These are phyloP conservation scores for Pistacia vera DNA, from an alignment of 345 rosid genomes.

Conservation along the genomic window DNA sequence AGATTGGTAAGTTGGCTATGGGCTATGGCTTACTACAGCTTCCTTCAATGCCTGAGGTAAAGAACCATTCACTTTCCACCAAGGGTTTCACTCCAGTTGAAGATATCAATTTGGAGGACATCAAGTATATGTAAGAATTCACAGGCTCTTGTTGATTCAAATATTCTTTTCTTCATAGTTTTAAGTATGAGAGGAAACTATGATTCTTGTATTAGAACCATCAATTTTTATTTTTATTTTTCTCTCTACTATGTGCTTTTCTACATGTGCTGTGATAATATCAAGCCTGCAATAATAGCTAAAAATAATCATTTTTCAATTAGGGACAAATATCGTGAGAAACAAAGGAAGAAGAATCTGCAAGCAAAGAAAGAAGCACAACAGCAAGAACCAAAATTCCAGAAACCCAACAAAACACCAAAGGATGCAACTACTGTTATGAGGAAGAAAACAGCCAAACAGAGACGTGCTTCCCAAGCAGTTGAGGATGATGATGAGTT, in stretches of 20 bases:
- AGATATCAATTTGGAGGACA: conserved; percentile 63
- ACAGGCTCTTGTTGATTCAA: background rate
- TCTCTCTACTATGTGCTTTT: background rate
- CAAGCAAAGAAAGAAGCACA: conserved; percentile 57
- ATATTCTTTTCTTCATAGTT: background rate
- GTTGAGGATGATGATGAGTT: conserved; percentile 78
- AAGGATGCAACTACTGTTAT: conserved; percentile 25
- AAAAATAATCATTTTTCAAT: conserved; percentile 15
- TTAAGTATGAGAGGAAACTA: too few relatives aligned
- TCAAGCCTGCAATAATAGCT: background rate
- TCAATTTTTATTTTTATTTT: too few relatives aligned
- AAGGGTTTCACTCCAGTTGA: conserved; percentile 70
- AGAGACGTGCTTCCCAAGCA: conserved; percentile 77
- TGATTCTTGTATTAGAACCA: too few relatives aligned
- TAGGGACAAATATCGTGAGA: conserved; percentile 90
- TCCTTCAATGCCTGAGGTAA: conserved; percentile 87
- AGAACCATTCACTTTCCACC: conserved; percentile 70
- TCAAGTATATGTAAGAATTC: conserved; percentile 71
- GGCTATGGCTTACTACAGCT: conserved; percentile 90
- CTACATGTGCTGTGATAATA: background rate
- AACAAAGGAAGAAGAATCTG: conserved; percentile 73
- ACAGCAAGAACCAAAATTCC: conserved; percentile 42
- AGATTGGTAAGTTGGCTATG: conserved; percentile 90
- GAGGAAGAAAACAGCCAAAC: conserved; percentile 80
- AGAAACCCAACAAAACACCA: conserved; percentile 43